Percentiles rank a stretch among this genome's conserved stretches.
phyloP scores from a whole-genome alignment of 495 filamentous ascomycete genomes.

The Thermothielavioides terrestris region DNA sequence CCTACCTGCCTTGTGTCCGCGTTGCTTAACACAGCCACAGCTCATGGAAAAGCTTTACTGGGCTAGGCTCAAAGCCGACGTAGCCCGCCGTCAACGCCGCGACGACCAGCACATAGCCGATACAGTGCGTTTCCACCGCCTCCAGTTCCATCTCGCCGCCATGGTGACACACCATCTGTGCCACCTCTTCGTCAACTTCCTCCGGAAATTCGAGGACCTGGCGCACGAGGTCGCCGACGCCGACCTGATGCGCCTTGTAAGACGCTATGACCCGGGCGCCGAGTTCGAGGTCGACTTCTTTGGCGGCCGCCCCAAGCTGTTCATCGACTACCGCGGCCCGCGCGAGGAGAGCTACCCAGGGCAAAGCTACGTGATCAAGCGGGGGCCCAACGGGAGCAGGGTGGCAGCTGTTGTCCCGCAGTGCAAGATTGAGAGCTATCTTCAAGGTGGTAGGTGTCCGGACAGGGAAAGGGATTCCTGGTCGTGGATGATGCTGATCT shows the following conservation, averaged over 20 bases:
- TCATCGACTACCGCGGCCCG: constrained; percentile 7
- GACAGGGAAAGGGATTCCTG: too few species aligned
- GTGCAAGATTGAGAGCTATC: constrained; percentile 16
- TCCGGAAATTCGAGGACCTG: constrained; percentile 3
- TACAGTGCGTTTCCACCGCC: constrained; percentile 8
- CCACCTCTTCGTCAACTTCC: constrained; percentile 17
- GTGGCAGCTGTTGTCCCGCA: constrained; percentile 8
- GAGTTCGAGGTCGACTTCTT: constrained; percentile 20
- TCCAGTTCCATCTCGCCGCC: constrained; percentile 16
- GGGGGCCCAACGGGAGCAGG: constrained; percentile 4
- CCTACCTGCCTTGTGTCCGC: neutral
- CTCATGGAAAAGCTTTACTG: constrained; percentile 18
- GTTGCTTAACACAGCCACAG: neutral
- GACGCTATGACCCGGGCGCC: constrained; percentile 13
- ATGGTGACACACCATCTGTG: constrained; percentile 19
- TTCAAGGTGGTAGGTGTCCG: constrained; percentile 15
- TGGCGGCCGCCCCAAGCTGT: constrained; percentile 16
- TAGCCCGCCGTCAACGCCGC: constrained; percentile 4
- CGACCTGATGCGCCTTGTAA: constrained; percentile 13
- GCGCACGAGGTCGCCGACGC: constrained; percentile 8
- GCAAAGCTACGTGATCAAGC: constrained; percentile 14
- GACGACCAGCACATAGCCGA: constrained; percentile 1
- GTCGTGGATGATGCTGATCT: too few species aligned
- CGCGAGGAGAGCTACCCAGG: constrained; percentile 7
- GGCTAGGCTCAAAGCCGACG: constrained; percentile 14